These are phyloP conservation scores for Epichloe amarillans DNA, from an alignment of 2,329 filamentous ascomycete genomes.

Conservation along the genomic window DNA sequence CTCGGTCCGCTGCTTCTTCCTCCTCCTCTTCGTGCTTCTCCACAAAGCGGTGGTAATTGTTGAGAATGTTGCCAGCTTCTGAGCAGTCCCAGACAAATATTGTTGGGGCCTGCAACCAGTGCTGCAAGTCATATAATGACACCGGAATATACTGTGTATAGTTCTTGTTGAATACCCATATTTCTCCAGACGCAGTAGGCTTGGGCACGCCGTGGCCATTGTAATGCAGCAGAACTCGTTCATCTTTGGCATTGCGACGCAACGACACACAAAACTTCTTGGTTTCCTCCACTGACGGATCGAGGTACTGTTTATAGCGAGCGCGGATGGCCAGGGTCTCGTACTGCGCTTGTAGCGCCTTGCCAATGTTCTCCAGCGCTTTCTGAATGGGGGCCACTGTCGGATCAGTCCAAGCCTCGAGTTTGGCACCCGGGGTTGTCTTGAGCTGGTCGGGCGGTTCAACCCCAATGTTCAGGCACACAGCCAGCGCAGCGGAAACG, in stretches of 20 bases:
- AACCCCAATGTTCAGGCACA: conserved; percentile 94
- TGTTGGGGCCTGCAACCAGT: conserved; percentile 89
- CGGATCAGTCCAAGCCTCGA: conserved; percentile 96
- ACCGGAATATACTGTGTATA: conserved; percentile 99
- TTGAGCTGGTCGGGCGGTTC: conserved; percentile 95
- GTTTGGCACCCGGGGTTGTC: conserved; percentile 80
- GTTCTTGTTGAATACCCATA: conserved; percentile 98
- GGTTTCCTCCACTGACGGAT: conserved; percentile 93
- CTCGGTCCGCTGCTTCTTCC: conserved; percentile 57
- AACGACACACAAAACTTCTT: conserved; percentile 91
- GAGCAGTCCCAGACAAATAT: conserved; percentile 98
- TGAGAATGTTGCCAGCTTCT: conserved; percentile 87
- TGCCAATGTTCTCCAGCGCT: conserved; percentile 86
- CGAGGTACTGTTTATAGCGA: conserved; percentile 93
- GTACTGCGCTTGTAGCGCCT: conserved; percentile 90
- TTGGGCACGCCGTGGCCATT: conserved; percentile 96
- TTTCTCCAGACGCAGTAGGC: conserved; percentile 87
- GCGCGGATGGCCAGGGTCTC: conserved; percentile 89
- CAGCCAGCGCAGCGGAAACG: conserved; percentile 82
- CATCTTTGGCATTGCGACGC: conserved; percentile 84
- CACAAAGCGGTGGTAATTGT: conserved; percentile 86
- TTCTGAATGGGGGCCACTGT: conserved; percentile 69
- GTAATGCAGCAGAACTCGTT: conserved; percentile 94
- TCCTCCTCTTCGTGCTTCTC: conserved; percentile 92
- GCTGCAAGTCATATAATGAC: conserved; percentile 85